Percentiles rank a stretch among this genome's conserved stretches.
These are phyloP conservation scores for Vaccinium macrocarpon DNA, from an alignment of 148 eudicot species.

Conservation along the genomic window DNA sequence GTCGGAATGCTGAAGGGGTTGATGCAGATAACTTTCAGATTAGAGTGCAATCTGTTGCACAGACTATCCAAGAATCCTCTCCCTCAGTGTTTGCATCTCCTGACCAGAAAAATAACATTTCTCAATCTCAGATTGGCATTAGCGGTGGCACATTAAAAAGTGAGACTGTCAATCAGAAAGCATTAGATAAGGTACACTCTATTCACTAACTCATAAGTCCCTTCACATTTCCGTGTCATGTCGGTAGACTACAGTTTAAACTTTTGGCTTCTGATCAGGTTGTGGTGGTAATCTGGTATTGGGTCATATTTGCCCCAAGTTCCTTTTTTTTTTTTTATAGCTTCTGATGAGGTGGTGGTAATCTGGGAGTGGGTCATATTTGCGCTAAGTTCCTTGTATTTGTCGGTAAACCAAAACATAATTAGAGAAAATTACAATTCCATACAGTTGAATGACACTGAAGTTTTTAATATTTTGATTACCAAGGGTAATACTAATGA, in stretches of 20 bases:
- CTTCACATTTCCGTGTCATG: not conserved
- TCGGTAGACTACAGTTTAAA: not conserved
- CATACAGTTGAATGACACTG: not conserved
- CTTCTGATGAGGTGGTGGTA: too few species aligned
- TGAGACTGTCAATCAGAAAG: conserved; percentile 72
- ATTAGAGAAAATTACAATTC: not conserved
- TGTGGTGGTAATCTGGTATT: too few species aligned
- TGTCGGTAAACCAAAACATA: not conserved
- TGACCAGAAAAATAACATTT: conserved; percentile 32
- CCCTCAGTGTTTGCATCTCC: conserved; percentile 30
- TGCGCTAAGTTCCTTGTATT: not conserved
- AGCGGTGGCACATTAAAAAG: conserved; percentile 40
- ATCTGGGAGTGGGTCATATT: too few species aligned
- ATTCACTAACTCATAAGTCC: not conserved
- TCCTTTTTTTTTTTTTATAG: too few species aligned
- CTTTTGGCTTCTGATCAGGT: not conserved
- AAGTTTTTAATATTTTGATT: not conserved
- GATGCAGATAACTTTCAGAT: conserved; percentile 32
- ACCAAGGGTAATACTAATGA: not conserved
- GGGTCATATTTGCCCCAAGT: not conserved
- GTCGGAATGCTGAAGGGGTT: conserved; percentile 24
- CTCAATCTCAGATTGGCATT: conserved; percentile 38
- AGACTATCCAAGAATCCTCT: conserved; percentile 34
- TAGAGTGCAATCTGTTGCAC: conserved; percentile 27
- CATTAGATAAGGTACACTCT: conserved; percentile 81